Evolutionary conservation across 2,329 filamentous ascomycete genomes (phyloP).

Genomic region (Beauveria varroae): DNA sequence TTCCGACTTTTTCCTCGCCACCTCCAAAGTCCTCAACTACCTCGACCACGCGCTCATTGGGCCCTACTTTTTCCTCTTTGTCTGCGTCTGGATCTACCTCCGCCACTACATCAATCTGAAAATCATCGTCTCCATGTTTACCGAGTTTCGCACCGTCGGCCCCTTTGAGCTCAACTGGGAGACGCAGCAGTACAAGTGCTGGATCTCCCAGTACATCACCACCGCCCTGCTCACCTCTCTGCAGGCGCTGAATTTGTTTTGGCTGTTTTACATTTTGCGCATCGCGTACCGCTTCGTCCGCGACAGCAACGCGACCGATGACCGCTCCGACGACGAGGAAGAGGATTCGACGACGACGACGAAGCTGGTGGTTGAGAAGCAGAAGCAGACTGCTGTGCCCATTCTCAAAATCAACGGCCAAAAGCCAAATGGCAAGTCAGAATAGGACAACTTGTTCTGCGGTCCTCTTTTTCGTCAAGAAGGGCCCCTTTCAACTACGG

Average conservation of each 20-base stretch:
- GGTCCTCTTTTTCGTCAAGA: no score
- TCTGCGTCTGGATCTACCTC: constrained; percentile 79
- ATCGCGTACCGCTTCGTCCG: constrained; percentile 66
- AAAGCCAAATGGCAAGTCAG: constrained; percentile 13
- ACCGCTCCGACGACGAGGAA: constrained; percentile 62
- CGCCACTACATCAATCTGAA: constrained; percentile 78
- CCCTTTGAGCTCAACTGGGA: constrained; percentile 73
- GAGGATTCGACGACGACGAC: constrained; percentile 42
- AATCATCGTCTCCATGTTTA: constrained; percentile 69
- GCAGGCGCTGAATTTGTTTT: constrained; percentile 73
- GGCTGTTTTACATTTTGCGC: constrained; percentile 69
- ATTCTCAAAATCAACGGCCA: constrained; percentile 12
- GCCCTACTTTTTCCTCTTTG: constrained; percentile 79
- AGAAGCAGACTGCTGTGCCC: constrained; percentile 7
- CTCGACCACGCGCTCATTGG: constrained; percentile 70
- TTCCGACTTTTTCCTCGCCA: constrained; percentile 91
- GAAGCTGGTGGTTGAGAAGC: constrained; percentile 18
- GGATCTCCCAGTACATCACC: constrained; percentile 60
- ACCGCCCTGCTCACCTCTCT: constrained; percentile 55
- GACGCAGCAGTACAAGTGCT: constrained; percentile 69
- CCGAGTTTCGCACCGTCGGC: constrained; percentile 66
- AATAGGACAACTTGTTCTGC: neutral
- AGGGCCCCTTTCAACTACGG: no score
- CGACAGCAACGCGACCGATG: constrained; percentile 56
- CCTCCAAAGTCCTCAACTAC: constrained; percentile 89